Percentiles rank a stretch among this genome's conserved stretches.
phyloP scores from a whole-genome alignment of 2,329 filamentous ascomycete species.

The Elsinoe perseae region DNA sequence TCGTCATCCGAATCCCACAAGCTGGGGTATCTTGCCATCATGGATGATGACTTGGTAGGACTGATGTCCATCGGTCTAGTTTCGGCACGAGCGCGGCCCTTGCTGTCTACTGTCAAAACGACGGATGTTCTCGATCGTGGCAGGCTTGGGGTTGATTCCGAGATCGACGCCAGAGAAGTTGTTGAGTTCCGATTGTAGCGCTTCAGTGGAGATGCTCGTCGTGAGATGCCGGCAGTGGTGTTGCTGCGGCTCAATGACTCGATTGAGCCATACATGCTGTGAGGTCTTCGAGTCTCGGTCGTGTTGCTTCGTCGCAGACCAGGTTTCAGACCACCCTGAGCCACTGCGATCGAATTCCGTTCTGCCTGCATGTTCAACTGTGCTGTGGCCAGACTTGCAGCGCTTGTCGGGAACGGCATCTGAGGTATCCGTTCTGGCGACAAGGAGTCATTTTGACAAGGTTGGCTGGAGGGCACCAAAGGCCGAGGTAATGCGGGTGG shows the following conservation, averaged over 20 bases:
- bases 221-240: slow-evolving; percentile 31
- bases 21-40: slow-evolving; percentile 37
- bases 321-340: slow-evolving; percentile 20
- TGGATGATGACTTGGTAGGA: slow-evolving; percentile 26
- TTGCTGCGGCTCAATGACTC: slow-evolving; percentile 27
- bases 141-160: slow-evolving; percentile 34
- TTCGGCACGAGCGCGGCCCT: slow-evolving; percentile 41
- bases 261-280: slow-evolving; percentile 22
- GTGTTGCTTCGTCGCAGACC: slow-evolving; percentile 41
- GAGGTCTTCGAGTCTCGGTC: slow-evolving; percentile 28
- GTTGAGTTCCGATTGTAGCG: slow-evolving; percentile 31
- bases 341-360: not conserved
- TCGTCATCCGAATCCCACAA: slow-evolving; percentile 37
- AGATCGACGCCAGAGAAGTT: slow-evolving; percentile 37
- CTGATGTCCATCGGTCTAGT: slow-evolving; percentile 33
- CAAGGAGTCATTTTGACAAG: slow-evolving; percentile 10
- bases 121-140: slow-evolving; percentile 33
- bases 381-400: slow-evolving; percentile 4
- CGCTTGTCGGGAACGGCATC: slow-evolving; percentile 4
- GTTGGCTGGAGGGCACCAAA: slow-evolving; percentile 4
- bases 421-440: slow-evolving; percentile 13
- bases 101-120: slow-evolving; percentile 40
- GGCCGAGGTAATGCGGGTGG: slow-evolving; percentile 2
- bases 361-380: slow-evolving; percentile 11
- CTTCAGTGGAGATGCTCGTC: slow-evolving; percentile 42